These are phyloP conservation scores for Jatropha podagrica DNA, from an alignment of 441 rosid genomes.

Conservation along the genomic window DNA sequence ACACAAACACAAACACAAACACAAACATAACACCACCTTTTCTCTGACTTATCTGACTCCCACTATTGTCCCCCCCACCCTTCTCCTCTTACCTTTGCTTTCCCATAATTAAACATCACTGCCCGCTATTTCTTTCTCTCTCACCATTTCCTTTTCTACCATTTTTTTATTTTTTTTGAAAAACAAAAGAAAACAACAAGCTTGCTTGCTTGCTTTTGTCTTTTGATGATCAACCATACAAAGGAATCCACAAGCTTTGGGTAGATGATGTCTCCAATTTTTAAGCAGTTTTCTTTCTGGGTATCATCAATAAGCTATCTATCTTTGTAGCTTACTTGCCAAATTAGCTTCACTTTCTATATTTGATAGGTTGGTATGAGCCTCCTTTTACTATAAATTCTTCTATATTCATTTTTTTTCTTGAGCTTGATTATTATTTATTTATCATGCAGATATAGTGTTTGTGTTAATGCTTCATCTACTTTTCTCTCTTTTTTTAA, in stretches of 20 bases:
- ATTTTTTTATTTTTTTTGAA: conserved; percentile 14
- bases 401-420: not conserved
- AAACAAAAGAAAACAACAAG: conserved; percentile 20
- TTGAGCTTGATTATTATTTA: not conserved
- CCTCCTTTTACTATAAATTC: conserved; percentile 1
- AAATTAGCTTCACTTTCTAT: conserved; percentile 15
- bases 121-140: conserved; percentile 31
- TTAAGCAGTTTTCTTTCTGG: conserved; percentile 24
- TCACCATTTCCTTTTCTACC: conserved; percentile 6
- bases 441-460: not conserved
- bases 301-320: conserved; percentile 12
- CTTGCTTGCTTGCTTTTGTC: conserved; percentile 15
- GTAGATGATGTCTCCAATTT: conserved; percentile 26
- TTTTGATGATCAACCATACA: conserved; percentile 29
- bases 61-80: conserved; percentile 50
- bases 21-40: conserved; percentile 30
- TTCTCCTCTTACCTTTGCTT: conserved; percentile 47
- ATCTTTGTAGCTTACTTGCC: not conserved
- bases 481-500: not conserved
- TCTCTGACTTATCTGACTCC: conserved; percentile 50
- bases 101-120: conserved; percentile 47
- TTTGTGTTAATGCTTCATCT: not conserved
- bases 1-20: conserved; percentile 25
- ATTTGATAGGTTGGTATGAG: conserved; percentile 21
- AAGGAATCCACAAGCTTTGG: conserved; percentile 7